A percentile compares a stretch with the other conserved stretches of the same genome.
phyloP scores from a whole-genome alignment of 495 filamentous ascomycete genomes.

The Lasiosphaeris hirsuta region DNA sequence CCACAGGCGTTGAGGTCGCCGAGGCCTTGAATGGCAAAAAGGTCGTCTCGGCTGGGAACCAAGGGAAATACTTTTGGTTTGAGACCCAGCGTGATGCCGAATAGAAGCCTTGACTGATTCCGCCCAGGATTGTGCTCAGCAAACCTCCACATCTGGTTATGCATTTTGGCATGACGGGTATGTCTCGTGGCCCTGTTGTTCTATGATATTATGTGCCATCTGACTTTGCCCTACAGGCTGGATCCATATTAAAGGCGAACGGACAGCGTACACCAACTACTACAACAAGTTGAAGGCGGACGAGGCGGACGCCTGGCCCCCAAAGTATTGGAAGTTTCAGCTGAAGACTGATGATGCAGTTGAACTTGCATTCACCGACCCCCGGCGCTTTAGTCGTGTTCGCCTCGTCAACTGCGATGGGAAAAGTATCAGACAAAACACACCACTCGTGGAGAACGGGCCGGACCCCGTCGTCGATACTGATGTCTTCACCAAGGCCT shows the following conservation, averaged over 20 bases:
- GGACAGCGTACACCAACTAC: conserved; percentile 62
- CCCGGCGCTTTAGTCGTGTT: conserved; percentile 70
- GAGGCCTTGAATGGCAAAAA: conserved; percentile 73
- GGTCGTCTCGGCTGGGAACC: conserved; percentile 68
- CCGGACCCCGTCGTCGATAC: conserved; percentile 89
- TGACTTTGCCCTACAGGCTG: conserved; percentile 54
- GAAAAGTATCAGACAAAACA: conserved; percentile 67
- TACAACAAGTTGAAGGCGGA: conserved; percentile 64
- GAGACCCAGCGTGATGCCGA: neutral
- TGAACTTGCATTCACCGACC: conserved; percentile 81
- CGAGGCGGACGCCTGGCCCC: conserved; percentile 72
- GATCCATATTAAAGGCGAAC: conserved; percentile 77
- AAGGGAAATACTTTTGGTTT: conserved; percentile 95
- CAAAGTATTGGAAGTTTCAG: conserved; percentile 84
- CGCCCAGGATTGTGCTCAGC: conserved; percentile 43
- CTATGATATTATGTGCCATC: conserved; percentile 7
- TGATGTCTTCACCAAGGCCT: conserved; percentile 68
- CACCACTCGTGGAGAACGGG: conserved; percentile 83
- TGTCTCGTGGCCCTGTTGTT: neutral
- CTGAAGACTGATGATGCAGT: conserved; percentile 61
- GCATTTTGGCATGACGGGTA: conserved; percentile 79
- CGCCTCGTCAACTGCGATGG: conserved; percentile 78
- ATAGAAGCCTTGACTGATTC: neutral
- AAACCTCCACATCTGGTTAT: conserved; percentile 78
- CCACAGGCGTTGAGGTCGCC: conserved; percentile 66